Percentiles rank a stretch among this genome's conserved stretches.
These are phyloP conservation scores for Volvox africanus DNA, from an alignment of 139 green algal genomes.

Conservation along the genomic window DNA sequence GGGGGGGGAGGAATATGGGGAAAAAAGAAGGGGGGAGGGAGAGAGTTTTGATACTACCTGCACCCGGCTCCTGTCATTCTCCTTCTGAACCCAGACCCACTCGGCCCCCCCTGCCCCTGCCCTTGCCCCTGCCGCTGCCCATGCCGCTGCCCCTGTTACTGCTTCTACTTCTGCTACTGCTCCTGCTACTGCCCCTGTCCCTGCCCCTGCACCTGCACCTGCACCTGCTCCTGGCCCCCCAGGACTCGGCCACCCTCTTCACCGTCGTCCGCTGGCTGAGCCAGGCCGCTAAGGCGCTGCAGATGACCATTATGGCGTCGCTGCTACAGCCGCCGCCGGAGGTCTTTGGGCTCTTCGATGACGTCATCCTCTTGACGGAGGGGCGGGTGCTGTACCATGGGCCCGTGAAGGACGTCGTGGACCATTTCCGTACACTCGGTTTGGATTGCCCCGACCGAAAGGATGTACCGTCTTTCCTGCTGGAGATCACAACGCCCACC, in stretches of 20 bases:
- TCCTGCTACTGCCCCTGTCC: not conserved
- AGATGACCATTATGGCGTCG: conserved; percentile 72
- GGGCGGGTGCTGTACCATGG: conserved; percentile 73
- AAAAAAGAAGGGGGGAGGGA: not conserved
- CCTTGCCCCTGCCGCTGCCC: no score
- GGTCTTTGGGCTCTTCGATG: conserved; percentile 75
- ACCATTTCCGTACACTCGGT: conserved; percentile 70
- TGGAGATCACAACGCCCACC: conserved; percentile 73
- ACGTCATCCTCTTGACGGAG: conserved; percentile 72
- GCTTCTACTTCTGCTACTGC: no score
- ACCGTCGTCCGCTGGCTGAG: conserved; percentile 43
- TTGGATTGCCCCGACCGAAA: conserved; percentile 77
- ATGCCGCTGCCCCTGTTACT: not conserved
- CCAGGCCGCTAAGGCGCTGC: not conserved
- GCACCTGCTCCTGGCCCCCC: not conserved
- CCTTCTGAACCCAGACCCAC: not conserved
- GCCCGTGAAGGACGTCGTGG: conserved; percentile 53
- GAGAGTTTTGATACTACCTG: no score
- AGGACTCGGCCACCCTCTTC: conserved; percentile 48
- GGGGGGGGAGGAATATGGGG: no score
- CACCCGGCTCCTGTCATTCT: not conserved
- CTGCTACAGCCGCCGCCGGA: conserved; percentile 92
- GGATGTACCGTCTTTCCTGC: conserved; percentile 76
- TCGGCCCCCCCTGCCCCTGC: not conserved
- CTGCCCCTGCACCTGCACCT: not conserved